These are phyloP conservation scores for Spergularia bocconei DNA, from an alignment of 148 eudicot genomes.

Conservation along the genomic window DNA sequence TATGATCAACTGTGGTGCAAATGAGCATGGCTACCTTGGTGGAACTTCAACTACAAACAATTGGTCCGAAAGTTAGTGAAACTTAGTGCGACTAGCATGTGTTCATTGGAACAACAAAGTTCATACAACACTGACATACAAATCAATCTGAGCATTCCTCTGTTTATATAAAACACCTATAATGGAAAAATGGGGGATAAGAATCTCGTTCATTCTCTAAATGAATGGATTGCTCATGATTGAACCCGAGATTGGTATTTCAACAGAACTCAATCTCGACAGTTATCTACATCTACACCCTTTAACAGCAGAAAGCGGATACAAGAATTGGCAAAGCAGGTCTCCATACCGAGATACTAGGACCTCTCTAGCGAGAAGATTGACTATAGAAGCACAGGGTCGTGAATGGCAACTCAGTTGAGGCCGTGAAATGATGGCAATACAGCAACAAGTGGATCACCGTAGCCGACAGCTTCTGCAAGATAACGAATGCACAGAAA, in stretches of 20 bases:
- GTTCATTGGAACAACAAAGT: neutral
- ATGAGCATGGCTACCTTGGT: too few species aligned
- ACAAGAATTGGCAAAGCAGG: neutral
- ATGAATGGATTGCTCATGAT: neutral
- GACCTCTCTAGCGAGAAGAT: neutral
- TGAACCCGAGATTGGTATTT: slow-evolving; percentile 1
- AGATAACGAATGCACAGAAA: slow-evolving; percentile 6
- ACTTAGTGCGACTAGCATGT: neutral
- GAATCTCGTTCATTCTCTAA: neutral
- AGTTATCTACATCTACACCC: slow-evolving; percentile 23
- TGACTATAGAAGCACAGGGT: neutral
- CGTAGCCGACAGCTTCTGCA: slow-evolving; percentile 84
- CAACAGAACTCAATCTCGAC: slow-evolving; percentile 14
- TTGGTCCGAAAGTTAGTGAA: neutral
- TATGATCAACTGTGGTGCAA: too few species aligned
- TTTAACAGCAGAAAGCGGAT: slow-evolving; percentile 1
- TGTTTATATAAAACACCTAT: neutral
- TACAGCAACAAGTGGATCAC: slow-evolving; percentile 76
- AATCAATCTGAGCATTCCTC: neutral
- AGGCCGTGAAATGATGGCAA: slow-evolving; percentile 64
- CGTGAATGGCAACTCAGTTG: neutral
- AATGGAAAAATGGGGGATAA: neutral
- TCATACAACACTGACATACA: slow-evolving; percentile 16
- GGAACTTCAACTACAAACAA: neutral
- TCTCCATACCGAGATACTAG: neutral